Conservation (phyloP, 1,139 yeast species). For the Hanseniaspora sp. region DNA sequence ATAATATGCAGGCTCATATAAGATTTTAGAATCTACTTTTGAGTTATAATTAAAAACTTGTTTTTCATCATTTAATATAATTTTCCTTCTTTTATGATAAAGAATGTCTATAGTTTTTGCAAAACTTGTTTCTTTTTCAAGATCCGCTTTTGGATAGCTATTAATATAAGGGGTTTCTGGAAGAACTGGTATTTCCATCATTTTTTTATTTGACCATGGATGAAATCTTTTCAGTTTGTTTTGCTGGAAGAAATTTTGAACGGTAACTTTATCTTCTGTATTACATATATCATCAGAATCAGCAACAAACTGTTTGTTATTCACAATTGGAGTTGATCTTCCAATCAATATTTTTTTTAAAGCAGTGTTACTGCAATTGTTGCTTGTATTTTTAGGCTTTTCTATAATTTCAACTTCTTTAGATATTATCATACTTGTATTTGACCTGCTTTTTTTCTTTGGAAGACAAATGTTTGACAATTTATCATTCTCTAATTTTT, state of each 20-base stretch:
- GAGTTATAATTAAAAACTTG: neutral
- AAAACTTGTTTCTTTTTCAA: neutral
- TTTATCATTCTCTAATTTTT: neutral
- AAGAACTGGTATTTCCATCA: neutral
- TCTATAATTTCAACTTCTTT: slow-evolving; percentile 1
- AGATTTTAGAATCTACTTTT: neutral
- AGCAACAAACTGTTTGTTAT: no score
- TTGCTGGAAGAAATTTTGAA: neutral
- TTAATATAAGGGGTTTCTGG: neutral
- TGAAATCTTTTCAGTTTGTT: slow-evolving; percentile 12
- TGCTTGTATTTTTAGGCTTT: neutral
- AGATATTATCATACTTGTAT: neutral
- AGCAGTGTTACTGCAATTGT: no score
- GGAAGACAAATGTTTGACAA: neutral
- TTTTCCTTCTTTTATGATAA: neutral
- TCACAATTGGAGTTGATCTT: neutral
- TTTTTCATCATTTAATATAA: neutral
- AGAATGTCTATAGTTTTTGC: neutral
- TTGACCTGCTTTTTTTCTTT: neutral
- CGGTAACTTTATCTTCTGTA: neutral
- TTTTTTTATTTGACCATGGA: slow-evolving; percentile 6
- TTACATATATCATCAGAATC: neutral
- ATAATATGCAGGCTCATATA: neutral
- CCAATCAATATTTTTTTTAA: neutral
- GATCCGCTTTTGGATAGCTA: neutral